These are phyloP conservation scores for Acephala macrosclerotiorum DNA, from an alignment of 2,329 filamentous ascomycete genomes.

Conservation along the genomic window DNA sequence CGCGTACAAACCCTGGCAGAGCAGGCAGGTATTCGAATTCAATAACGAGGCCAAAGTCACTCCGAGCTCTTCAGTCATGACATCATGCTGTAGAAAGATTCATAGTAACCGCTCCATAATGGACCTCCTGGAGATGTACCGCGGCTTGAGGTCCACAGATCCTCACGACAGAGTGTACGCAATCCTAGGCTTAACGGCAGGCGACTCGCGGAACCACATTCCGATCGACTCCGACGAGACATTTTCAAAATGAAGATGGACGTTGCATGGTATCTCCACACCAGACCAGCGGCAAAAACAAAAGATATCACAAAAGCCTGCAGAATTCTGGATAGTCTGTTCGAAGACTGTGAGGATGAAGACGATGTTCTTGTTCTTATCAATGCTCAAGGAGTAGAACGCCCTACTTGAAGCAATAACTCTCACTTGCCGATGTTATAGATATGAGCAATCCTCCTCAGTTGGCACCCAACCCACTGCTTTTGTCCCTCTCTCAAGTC, in stretches of 20 bases:
- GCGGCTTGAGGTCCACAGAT: neutral
- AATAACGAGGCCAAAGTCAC: too few species aligned
- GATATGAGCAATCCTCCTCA: slow-evolving; percentile 14
- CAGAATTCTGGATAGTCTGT: too few species aligned
- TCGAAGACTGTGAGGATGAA: neutral
- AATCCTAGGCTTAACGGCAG: neutral
- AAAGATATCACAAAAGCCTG: too few species aligned
- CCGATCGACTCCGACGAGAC: neutral
- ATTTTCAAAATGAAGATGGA: neutral
- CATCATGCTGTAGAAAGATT: too few species aligned
- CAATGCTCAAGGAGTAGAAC: too few species aligned
- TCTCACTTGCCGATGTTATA: slow-evolving; percentile 15
- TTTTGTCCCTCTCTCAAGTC: slow-evolving; percentile 20
- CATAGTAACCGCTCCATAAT: too few species aligned
- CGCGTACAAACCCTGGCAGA: too few species aligned
- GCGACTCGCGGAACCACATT: neutral
- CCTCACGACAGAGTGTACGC: neutral
- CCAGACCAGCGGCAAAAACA: neutral
- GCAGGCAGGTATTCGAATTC: too few species aligned
- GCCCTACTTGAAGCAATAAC: too few species aligned
- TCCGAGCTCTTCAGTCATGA: too few species aligned
- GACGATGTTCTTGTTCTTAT: neutral
- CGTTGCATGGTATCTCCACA: neutral
- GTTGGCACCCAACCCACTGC: slow-evolving; percentile 20
- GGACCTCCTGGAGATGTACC: too few species aligned